phyloP scores from a whole-genome alignment of 805 yeast genomes.

The Cyberlindnera veronae region DNA sequence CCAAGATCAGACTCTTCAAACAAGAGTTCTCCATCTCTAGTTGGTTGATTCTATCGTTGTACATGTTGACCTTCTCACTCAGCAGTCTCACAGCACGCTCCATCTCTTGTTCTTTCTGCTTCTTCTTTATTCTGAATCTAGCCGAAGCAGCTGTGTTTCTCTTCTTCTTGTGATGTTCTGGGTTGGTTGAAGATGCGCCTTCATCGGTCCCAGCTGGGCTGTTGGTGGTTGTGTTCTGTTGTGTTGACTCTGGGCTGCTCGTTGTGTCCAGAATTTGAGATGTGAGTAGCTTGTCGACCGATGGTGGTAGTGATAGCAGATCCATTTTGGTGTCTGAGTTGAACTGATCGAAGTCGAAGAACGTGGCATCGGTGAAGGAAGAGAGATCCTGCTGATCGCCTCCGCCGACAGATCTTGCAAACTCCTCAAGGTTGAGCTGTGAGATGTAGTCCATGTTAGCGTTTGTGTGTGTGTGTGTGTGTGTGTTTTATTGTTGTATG shows the following conservation, averaged over 20 bases:
- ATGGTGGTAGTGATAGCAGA: background rate
- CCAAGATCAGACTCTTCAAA: slow-evolving; percentile 49
- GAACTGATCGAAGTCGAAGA: slow-evolving; percentile 26
- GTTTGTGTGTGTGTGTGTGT: no score
- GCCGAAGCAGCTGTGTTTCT: slow-evolving; percentile 67
- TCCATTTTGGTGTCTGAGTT: slow-evolving; percentile 9
- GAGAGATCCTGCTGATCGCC: slow-evolving; percentile 13
- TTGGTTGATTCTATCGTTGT: slow-evolving; percentile 45
- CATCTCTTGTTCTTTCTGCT: slow-evolving; percentile 56
- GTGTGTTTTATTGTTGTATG: no score
- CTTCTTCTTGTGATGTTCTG: slow-evolving; percentile 43
- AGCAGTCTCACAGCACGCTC: slow-evolving; percentile 43
- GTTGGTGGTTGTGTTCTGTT: no score
- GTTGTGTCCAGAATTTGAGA: background rate
- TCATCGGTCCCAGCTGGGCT: no score
- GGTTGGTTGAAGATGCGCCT: slow-evolving; percentile 1
- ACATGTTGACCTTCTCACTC: slow-evolving; percentile 41
- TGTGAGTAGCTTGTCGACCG: background rate
- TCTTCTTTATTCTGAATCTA: slow-evolving; percentile 59
- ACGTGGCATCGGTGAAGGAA: slow-evolving; percentile 20
- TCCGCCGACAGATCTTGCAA: background rate
- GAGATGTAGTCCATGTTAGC: slow-evolving; percentile 13
- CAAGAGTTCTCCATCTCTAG: slow-evolving; percentile 62
- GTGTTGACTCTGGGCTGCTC: slow-evolving; percentile 1
- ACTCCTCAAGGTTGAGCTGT: slow-evolving; percentile 18